Evolutionary conservation across 1,284 basidiomycete species (phyloP).

Genomic region (Thecaphora thlaspeos): DNA sequence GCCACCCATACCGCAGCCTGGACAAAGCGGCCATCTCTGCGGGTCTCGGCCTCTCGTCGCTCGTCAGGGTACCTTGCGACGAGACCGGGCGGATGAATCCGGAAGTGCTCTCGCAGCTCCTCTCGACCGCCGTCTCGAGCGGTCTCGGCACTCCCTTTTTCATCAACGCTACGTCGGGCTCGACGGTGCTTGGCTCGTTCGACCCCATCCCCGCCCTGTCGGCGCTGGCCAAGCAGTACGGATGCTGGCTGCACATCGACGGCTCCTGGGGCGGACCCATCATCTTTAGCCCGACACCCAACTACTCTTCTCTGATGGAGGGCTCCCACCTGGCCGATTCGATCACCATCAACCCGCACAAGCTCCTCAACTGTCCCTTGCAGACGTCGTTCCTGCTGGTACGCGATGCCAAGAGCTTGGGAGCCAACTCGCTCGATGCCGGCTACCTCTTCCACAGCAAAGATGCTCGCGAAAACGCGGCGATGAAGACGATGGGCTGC

Average conservation of each 20-base stretch:
- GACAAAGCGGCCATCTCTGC: constrained; percentile 60
- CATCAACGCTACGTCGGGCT: constrained; percentile 60
- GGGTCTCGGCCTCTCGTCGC: constrained; percentile 57
- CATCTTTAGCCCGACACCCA: constrained; percentile 48
- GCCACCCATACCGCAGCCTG: constrained; percentile 11
- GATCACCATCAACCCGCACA: constrained; percentile 60
- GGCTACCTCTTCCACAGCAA: constrained; percentile 59
- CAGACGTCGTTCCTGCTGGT: constrained; percentile 60
- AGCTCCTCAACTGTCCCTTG: constrained; percentile 59
- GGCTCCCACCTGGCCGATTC: constrained; percentile 55
- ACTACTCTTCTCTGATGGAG: constrained; percentile 32
- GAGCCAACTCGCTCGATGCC: constrained; percentile 58
- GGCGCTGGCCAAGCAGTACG: constrained; percentile 40
- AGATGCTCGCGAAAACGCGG: constrained; percentile 29
- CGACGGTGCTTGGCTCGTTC: constrained; percentile 59
- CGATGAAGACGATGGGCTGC: constrained; percentile 56
- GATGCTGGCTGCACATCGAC: constrained; percentile 59
- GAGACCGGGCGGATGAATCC: constrained; percentile 41
- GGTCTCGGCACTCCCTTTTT: constrained; percentile 56
- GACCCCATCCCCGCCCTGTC: constrained; percentile 57
- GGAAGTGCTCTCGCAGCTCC: constrained; percentile 23
- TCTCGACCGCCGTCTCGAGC: constrained; percentile 13
- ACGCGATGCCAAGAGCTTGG: constrained; percentile 48
- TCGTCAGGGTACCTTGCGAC: constrained; percentile 56
- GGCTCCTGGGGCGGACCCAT: constrained; percentile 59